A percentile compares a stretch with the other conserved stretches of the same genome.
phyloP scores from a whole-genome alignment of 768 basidiomycete species.

The Xerocomellus intermedius region DNA sequence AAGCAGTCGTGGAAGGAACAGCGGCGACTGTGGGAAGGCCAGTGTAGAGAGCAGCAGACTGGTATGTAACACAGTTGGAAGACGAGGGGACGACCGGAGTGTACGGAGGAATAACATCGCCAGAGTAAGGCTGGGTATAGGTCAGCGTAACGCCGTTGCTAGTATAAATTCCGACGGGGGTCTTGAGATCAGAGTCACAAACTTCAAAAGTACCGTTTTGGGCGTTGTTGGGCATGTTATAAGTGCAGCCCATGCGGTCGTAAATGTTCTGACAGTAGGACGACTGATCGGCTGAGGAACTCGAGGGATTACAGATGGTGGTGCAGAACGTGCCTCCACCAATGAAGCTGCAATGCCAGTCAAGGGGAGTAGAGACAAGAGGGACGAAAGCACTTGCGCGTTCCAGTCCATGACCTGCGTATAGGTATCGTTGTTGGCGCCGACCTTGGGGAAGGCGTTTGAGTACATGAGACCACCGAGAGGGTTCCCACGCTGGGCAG shows the following conservation, averaged over 20 bases:
- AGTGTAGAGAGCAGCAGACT: slow-evolving; percentile 38
- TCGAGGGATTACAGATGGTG: slow-evolving; percentile 64
- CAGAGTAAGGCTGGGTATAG: slow-evolving; percentile 41
- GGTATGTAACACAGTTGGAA: slow-evolving; percentile 43
- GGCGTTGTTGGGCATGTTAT: slow-evolving; percentile 70
- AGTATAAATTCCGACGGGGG: slow-evolving; percentile 54
- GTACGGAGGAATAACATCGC: slow-evolving; percentile 40
- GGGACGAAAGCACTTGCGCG: slow-evolving; percentile 38
- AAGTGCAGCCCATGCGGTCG: slow-evolving; percentile 69
- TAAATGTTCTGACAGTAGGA: slow-evolving; percentile 68
- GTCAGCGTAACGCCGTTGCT: slow-evolving; percentile 41
- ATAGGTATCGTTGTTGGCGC: slow-evolving; percentile 39
- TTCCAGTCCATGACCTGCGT: slow-evolving; percentile 67
- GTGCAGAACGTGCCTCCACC: slow-evolving; percentile 64
- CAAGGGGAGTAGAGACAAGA: background rate
- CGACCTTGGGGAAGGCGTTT: slow-evolving; percentile 46
- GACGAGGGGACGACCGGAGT: slow-evolving; percentile 39
- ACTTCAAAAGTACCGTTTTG: slow-evolving; percentile 57
- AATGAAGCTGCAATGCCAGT: slow-evolving; percentile 48
- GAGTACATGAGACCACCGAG: slow-evolving; percentile 71
- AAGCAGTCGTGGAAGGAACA: background rate
- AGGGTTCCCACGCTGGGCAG: slow-evolving; percentile 69
- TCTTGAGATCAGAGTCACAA: slow-evolving; percentile 65
- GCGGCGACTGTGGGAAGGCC: slow-evolving; percentile 13
- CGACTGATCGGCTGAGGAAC: slow-evolving; percentile 38